These are phyloP conservation scores for Sporothrix brasiliensis DNA, from an alignment of 2,329 filamentous ascomycete species.

Conservation along the genomic window DNA sequence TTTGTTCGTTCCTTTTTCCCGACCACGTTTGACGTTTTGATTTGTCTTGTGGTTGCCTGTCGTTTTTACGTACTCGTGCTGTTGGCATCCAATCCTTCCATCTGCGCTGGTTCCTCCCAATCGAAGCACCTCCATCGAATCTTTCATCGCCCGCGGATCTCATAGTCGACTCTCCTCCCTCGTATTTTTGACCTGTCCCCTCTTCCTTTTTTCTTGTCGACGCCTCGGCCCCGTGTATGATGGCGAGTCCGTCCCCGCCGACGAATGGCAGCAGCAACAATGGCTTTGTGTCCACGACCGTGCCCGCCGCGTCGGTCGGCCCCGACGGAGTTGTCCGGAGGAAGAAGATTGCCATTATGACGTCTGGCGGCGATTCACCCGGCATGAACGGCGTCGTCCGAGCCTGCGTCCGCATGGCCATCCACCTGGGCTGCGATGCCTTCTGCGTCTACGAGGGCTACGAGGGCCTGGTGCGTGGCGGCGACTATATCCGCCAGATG, in stretches of 20 bases:
- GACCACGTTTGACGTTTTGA: not conserved
- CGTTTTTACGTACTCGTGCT: not conserved
- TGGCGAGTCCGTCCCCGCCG: conserved; percentile 14
- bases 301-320: not conserved
- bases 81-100: conserved; percentile 6
- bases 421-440: conserved; percentile 78
- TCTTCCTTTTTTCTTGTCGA: not conserved
- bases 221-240: not conserved
- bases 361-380: conserved; percentile 89
- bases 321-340: conserved; percentile 45
- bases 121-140: not conserved
- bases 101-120: not conserved
- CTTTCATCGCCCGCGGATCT: conserved; percentile 4
- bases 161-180: not conserved
- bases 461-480: conserved; percentile 88
- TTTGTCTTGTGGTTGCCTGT: not conserved
- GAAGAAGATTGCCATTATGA: conserved; percentile 86
- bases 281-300: not conserved
- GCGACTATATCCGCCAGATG: conserved; percentile 84
- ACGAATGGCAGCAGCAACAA: not conserved
- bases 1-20: not conserved
- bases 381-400: conserved; percentile 93
- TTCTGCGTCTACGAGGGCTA: conserved; percentile 92
- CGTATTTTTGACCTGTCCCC: not conserved
- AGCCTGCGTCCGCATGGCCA: conserved; percentile 87